A percentile compares a stretch with the other conserved stretches of the same genome.
Conservation (phyloP, 2,329 filamentous ascomycete species). For the Rhynchosporium secalis region DNA sequence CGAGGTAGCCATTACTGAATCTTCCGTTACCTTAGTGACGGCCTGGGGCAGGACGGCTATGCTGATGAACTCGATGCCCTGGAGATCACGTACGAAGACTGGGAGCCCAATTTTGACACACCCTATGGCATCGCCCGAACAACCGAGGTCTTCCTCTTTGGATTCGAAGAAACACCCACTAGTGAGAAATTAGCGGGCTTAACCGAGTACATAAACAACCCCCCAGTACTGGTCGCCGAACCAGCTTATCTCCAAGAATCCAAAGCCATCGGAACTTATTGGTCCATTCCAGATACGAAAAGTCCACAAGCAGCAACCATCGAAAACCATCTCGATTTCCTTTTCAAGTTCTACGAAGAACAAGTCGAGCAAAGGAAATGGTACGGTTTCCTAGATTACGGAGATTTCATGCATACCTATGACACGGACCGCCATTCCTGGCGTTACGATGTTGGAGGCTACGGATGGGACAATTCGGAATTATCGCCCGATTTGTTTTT, state of each 20-base stretch:
- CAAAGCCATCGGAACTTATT: constrained; percentile 56
- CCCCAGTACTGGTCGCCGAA: constrained; percentile 52
- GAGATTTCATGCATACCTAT: constrained; percentile 64
- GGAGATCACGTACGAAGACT: constrained; percentile 65
- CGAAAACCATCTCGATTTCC: constrained; percentile 55
- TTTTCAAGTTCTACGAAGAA: constrained; percentile 55
- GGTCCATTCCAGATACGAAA: constrained; percentile 45
- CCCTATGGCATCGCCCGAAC: constrained; percentile 59
- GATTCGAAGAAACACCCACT: constrained; percentile 54
- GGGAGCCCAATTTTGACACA: constrained; percentile 54
- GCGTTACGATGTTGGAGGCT: constrained; percentile 64
- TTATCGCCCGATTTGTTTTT: constrained; percentile 62
- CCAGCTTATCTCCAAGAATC: constrained; percentile 52
- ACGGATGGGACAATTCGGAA: constrained; percentile 66
- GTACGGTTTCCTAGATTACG: constrained; percentile 65
- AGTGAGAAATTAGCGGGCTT: constrained; percentile 48
- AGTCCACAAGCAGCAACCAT: constrained; percentile 43
- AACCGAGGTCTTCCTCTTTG: constrained; percentile 55
- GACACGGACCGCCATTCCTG: constrained; percentile 59
- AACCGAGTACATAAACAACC: constrained; percentile 49
- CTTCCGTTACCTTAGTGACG: constrained; percentile 41
- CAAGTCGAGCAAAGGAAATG: constrained; percentile 59
- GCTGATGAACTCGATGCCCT: constrained; percentile 59
- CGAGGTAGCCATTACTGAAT: no score
- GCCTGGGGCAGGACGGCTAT: constrained; percentile 56